These are phyloP conservation scores for Termitomyces sp. DNA, from an alignment of 768 basidiomycete genomes.

Conservation along the genomic window DNA sequence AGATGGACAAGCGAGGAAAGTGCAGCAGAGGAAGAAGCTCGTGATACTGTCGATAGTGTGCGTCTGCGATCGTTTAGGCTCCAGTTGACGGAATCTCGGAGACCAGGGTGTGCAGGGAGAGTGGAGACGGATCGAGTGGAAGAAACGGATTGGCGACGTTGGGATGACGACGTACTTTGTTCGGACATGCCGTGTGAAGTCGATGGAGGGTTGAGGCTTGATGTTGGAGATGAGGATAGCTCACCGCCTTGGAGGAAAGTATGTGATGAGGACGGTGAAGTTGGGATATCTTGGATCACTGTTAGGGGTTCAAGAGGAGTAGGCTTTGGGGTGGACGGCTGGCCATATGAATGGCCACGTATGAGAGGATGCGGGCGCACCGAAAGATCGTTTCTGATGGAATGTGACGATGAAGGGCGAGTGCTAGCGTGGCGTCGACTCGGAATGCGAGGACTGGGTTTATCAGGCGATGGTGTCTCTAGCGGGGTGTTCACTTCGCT, in stretches of 20 bases:
- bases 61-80: constrained; percentile 38
- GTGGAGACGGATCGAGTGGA: constrained; percentile 57
- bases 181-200: constrained; percentile 20
- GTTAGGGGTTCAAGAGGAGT: constrained; percentile 56
- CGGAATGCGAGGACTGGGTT: constrained; percentile 23
- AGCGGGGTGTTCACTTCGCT: background rate
- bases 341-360: constrained; percentile 64
- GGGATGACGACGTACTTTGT: constrained; percentile 26
- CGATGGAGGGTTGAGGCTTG: constrained; percentile 22
- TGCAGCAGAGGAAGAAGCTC: constrained; percentile 48
- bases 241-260: constrained; percentile 15
- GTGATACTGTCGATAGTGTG: constrained; percentile 52
- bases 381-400: constrained; percentile 28
- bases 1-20: constrained; percentile 52
- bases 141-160: constrained; percentile 39
- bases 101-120: constrained; percentile 37
- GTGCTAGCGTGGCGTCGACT: constrained; percentile 38
- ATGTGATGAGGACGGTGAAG: constrained; percentile 35
- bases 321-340: constrained; percentile 40
- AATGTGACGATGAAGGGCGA: constrained; percentile 62
- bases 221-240: constrained; percentile 27
- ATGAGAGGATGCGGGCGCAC: constrained; percentile 75
- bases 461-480: constrained; percentile 15
- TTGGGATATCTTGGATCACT: constrained; percentile 43
- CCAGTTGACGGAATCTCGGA: constrained; percentile 22